These are phyloP conservation scores for Digitaria exilis DNA, from an alignment of 202 grass and related monocot genomes.

Conservation along the genomic window DNA sequence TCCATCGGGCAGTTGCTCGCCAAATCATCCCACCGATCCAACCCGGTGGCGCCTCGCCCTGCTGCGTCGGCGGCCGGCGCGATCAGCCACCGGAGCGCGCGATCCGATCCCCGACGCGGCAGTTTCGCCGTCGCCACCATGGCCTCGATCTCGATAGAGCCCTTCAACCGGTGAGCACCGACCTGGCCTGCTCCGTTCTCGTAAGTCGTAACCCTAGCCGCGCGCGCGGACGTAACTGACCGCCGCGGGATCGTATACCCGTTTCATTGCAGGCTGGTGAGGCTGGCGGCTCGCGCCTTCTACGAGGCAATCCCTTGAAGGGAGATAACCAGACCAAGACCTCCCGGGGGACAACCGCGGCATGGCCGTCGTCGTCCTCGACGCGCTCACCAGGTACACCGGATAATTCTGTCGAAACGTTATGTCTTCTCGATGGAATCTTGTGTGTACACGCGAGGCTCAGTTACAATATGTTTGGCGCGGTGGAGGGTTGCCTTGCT, in stretches of 20 bases:
- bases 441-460: background rate
- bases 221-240: background rate
- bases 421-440: background rate
- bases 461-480: background rate
- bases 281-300: conserved; percentile 83
- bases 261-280: conserved; percentile 54
- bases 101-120: too few species aligned
- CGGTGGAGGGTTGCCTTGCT: background rate
- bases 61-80: too few species aligned
- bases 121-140: conserved; percentile 20
- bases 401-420: background rate
- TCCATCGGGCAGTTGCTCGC: too few species aligned
- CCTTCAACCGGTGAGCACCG: conserved; percentile 42
- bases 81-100: too few species aligned
- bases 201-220: conserved; percentile 11
- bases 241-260: background rate
- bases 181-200: too few species aligned
- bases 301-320: conserved; percentile 92
- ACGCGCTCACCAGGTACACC: conserved; percentile 69
- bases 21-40: too few species aligned
- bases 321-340: conserved; percentile 85
- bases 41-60: too few species aligned
- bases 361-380: conserved; percentile 86
- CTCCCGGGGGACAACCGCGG: conserved; percentile 86
- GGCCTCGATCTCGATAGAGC: conserved; percentile 38